phyloP scores from a whole-genome alignment of 1,284 basidiomycete genomes.

The Phellopilus nigrolimitatus region DNA sequence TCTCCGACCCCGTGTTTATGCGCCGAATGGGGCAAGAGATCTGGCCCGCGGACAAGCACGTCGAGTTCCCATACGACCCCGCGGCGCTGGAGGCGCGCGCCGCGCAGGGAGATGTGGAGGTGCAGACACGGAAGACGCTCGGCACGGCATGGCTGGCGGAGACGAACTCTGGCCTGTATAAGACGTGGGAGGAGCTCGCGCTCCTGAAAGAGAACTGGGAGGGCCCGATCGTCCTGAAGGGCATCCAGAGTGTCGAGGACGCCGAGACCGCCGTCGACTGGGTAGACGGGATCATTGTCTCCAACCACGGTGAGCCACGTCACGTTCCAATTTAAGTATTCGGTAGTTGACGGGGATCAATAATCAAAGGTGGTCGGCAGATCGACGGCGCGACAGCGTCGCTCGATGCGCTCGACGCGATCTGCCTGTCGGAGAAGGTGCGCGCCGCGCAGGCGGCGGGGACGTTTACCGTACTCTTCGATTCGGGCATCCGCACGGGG shows the following conservation, averaged over 20 bases:
- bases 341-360: too few relatives aligned
- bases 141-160: conserved; percentile 55
- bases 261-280: conserved; percentile 62
- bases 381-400: conserved; percentile 76
- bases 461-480: conserved; percentile 68
- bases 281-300: conserved; percentile 73
- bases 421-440: conserved; percentile 55
- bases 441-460: conserved; percentile 51
- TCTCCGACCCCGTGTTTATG: conserved; percentile 73
- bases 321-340: too few relatives aligned
- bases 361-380: conserved; percentile 72
- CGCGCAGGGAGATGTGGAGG: conserved; percentile 42
- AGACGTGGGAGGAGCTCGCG: conserved; percentile 59
- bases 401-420: conserved; percentile 60
- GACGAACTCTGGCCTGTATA: conserved; percentile 52
- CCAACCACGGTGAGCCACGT: conserved; percentile 87
- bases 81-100: conserved; percentile 36
- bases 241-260: conserved; percentile 63
- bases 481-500: conserved; percentile 74
- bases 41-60: conserved; percentile 34
- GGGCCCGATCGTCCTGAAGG: conserved; percentile 65
- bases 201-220: conserved; percentile 65
- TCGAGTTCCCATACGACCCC: conserved; percentile 56
- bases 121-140: conserved; percentile 36
- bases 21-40: conserved; percentile 40